Evolutionary conservation across 176 grass and related monocot genomes (phyloP), one percentile per base, ranked within the genome.

Genomic region (Aegilops tauschii): DNA sequence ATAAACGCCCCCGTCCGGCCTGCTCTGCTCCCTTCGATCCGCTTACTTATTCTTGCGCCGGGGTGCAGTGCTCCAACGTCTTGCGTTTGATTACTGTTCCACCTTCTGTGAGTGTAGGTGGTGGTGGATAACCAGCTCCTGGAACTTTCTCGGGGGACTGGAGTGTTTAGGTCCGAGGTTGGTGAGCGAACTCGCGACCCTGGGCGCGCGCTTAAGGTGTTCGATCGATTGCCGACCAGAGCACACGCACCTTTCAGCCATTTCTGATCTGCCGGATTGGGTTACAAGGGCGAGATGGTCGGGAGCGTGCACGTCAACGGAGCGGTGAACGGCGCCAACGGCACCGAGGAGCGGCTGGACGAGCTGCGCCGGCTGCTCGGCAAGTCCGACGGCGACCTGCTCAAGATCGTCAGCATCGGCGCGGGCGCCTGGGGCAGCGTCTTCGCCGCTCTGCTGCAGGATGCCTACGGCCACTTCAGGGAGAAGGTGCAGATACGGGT

Each of bases 401-500:
- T 99, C 58, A 99, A 96, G 92, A 99, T 99, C 87, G 97, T 99
- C 11, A 86, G 97, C 68, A 91, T 99, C 29, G 97, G 97, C 9
- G 92, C 97, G 12, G 97, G 97, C 6, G 97, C 97, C 31, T 99
- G 97, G 94, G 97, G 97, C 62, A 99, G 94, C 40, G 97, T 96
- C 40, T 96, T 99, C 40, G 94, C 97, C 4, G 97, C 97, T 3
- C 92, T 99, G 6, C 69, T 99, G 80, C 97, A 99, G 77, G 97
- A 96, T 64, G 97, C 94, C 25, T 96, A 99, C 31, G 94, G 97
- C 29, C 87, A 90, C 82, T 89, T 93, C 61, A 86, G 97, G 59
- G 94, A 99, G 39, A 99, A 99, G 92, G 83, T 99, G 79, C 97
- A 99, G 82, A 91, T 99, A 83, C 83, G 97, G 59, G 92, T 99